Base-by-base conservation (phyloP, 2,329 filamentous ascomycete genomes). In the Rasamsonia emersonii region DNA sequence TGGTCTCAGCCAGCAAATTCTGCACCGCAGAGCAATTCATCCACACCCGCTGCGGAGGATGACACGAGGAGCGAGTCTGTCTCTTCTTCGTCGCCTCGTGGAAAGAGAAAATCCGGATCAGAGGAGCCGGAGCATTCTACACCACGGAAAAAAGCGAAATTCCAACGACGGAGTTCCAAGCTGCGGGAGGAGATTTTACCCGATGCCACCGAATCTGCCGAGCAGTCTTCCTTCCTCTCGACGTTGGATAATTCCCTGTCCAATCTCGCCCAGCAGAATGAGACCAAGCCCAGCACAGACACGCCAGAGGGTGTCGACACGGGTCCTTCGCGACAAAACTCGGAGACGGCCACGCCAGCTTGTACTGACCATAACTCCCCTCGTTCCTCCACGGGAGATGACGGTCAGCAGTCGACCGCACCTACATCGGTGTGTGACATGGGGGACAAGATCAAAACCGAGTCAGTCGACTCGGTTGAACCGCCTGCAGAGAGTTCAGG, bases 1-100 rank as follows among this genome's bases (percentile, higher is more conserved):
- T 98, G 93, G 93, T 72, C 75, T 21, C 71, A 66, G 2, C 53
- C 49, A 44, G 54, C 38, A 44, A 61, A 40, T 42, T 61, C 41
- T 44, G 62, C 39, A 40, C 51, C 28, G 43, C 56, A 37, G 36
- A 58, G 52, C 37, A 47, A 47, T 20, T 39, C 46, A n/a, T 52
- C 51, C 13, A 59, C 53, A 2, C 56, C 61, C 2, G 38, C 41
- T 11, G 41, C 43, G 13, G 44, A 45, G 17, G 45, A 49, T 21
- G 55, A 56, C 24, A 28, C 29, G n/a, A n/a, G n/a, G n/a, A n/a
- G 18, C 24, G 21, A n/a, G 33, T 37, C 4, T 30, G 24, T 4
- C 45, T 54, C 25, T 38, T 32, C 24, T 24, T 24, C 18, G 13
- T 36, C 39, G 14, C 40, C 40, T 4, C 43, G 45, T 20, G 50